Percentiles rank a stretch among this genome's conserved stretches.
Conservation (phyloP, 2,329 filamentous ascomycete genomes). For the Leptographium procerum region DNA sequence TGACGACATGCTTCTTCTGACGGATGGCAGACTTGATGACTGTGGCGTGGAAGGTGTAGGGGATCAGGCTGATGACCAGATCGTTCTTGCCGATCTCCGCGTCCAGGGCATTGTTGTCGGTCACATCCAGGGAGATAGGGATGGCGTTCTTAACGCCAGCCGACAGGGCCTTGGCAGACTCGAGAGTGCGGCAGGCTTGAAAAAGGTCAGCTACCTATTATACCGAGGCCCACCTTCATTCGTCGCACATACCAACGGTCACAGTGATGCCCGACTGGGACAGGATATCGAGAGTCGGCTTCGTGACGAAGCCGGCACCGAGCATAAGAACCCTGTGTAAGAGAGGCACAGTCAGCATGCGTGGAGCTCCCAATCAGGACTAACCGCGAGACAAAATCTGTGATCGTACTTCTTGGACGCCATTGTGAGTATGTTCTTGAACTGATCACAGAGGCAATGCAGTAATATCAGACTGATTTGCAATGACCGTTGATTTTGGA, state of each 20-base stretch:
- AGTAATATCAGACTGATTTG: neutral
- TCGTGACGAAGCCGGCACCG: constrained; percentile 47
- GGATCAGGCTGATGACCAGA: constrained; percentile 72
- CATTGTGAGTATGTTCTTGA: constrained; percentile 4
- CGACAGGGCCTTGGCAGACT: constrained; percentile 63
- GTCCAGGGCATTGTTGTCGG: constrained; percentile 64
- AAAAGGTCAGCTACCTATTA: neutral
- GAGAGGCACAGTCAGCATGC: constrained; percentile 3
- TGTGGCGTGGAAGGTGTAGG: constrained; percentile 77
- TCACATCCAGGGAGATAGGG: constrained; percentile 78
- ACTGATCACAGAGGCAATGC: neutral
- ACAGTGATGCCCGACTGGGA: constrained; percentile 48
- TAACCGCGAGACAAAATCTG: neutral
- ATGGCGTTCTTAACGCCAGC: constrained; percentile 60
- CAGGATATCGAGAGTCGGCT: constrained; percentile 54
- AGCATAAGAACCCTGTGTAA: constrained; percentile 29
- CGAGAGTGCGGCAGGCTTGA: constrained; percentile 69
- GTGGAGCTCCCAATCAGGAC: neutral
- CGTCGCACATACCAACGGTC: constrained; percentile 50
- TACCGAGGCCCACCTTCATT: neutral
- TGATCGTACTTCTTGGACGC: constrained; percentile 7
- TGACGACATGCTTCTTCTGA: constrained; percentile 92
- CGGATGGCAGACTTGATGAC: constrained; percentile 92
- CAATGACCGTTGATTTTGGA: neutral
- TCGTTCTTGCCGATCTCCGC: constrained; percentile 69